Evolutionary conservation across 2,329 filamentous ascomycete genomes (phyloP).

Genomic region (Colletotrichum sansevieriae): DNA sequence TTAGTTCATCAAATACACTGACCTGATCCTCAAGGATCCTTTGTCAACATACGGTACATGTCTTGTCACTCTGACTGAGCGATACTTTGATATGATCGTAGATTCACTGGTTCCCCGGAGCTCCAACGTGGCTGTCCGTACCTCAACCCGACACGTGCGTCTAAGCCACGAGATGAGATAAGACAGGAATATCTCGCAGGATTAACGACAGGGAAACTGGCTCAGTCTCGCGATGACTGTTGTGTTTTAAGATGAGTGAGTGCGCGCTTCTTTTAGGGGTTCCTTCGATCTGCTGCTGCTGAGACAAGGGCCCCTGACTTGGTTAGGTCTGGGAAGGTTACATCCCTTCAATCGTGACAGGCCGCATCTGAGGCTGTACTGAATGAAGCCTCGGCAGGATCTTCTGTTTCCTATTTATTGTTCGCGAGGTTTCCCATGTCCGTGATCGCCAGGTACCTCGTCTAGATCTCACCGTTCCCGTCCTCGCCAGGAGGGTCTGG

Average conservation of each 20-base stretch:
- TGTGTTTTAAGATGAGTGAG: slow-evolving; percentile 6
- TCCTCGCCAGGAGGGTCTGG: neutral
- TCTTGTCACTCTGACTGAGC: too few relatives aligned
- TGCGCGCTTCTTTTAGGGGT: neutral
- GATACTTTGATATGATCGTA: too few relatives aligned
- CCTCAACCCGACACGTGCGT: neutral
- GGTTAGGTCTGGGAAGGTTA: slow-evolving; percentile 1
- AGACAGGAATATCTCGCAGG: neutral
- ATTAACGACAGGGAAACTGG: slow-evolving; percentile 24
- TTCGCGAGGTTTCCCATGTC: neutral
- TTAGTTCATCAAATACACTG: too few relatives aligned
- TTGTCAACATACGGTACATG: too few relatives aligned
- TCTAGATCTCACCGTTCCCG: neutral
- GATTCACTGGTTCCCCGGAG: too few relatives aligned
- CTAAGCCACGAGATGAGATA: neutral
- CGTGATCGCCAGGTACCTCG: neutral
- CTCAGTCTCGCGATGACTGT: neutral
- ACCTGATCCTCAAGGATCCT: too few relatives aligned
- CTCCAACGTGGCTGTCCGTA: neutral
- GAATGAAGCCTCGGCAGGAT: neutral
- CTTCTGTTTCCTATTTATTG: slow-evolving; percentile 4
- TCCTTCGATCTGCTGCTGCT: neutral
- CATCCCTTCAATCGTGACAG: neutral
- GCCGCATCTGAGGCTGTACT: neutral
- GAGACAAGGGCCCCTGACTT: neutral